Conservation (phyloP, 1,139 yeast genomes). For the Arxiozyma telluris region DNA sequence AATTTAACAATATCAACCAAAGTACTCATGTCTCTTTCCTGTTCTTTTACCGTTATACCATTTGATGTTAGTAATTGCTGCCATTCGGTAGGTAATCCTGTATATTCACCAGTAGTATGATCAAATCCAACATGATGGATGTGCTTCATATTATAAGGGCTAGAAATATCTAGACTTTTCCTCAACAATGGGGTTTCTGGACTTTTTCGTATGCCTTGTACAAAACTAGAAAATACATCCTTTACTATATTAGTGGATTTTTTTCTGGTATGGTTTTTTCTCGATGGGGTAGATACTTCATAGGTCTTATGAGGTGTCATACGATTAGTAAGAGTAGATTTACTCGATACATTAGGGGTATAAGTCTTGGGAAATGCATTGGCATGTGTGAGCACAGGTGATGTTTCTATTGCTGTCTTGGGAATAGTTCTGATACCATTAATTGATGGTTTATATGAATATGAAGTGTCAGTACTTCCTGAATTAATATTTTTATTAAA, state of each 20-base stretch:
- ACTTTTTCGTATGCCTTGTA: conserved; percentile 36
- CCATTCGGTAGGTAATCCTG: conserved; percentile 94
- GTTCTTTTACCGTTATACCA: conserved; percentile 80
- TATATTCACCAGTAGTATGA: conserved; percentile 71
- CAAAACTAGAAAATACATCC: conserved; percentile 43
- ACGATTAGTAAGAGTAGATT: not conserved
- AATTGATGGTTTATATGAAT: not conserved
- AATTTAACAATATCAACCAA: conserved; percentile 89
- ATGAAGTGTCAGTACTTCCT: not conserved
- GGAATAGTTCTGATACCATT: not conserved
- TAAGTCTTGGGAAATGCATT: conserved; percentile 3
- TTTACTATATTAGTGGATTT: conserved; percentile 29
- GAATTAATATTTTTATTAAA: not conserved
- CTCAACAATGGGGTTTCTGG: conserved; percentile 11
- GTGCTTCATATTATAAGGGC: conserved; percentile 81
- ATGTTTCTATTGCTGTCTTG: not conserved
- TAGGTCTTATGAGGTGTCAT: not conserved
- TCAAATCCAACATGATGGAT: conserved; percentile 92
- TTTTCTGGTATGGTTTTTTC: conserved; percentile 24
- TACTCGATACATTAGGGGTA: not conserved
- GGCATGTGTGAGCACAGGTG: not conserved
- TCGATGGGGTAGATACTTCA: not conserved
- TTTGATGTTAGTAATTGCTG: conserved; percentile 70
- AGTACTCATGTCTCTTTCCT: conserved; percentile 87
- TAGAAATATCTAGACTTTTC: conserved; percentile 31